Base-by-base conservation (phyloP, 805 yeast genomes). In the Dipodascopsis uninucleata region DNA sequence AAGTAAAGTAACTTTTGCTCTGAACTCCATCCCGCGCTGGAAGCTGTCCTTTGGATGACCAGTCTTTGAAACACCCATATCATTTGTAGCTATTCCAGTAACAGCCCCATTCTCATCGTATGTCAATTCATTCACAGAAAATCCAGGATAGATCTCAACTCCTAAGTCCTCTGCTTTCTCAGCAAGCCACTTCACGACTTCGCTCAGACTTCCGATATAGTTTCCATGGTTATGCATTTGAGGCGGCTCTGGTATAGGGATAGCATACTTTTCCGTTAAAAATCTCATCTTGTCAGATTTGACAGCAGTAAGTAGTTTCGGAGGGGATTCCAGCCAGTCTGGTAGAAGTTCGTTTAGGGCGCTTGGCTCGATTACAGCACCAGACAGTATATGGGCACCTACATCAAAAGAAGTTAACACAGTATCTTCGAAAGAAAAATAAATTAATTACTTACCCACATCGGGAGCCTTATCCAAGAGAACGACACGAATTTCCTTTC, bases 11-110 rank as follows among this genome's bases (percentile, higher is more conserved):
- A 82, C 72, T 58, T 93, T 78, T 3, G 98, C 86, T 57, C 82
- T 93, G 65, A 93, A 93, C 65, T 87, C 97, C 96, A 93, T 85
- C 21, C 98, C 98, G 54, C 95, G 76, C 66, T 93, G 96, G 65
- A 86, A 93, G n/a, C 77, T 71, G 53, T 76, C 84, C 58, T 82
- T 85, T 24, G 96, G 95, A 26, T 70, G 62, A 16, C 96, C 96
- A 45, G 74, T 66, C 56, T 79, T 81, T 39, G 80, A 75, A 14
- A 93, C 68, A 12, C 98, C 98, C 79, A 82, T 77, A 64, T 93
- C 98, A 57, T 83, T 84, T 1, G 98, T 93, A 4, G 96, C 96
- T 3, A 90, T 89, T 48, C 98, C 98, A 47, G 74, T 75, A 20
- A 93, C 84, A 5, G 76, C 74, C 10, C 68, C 68, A 5, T 55